Conservation (phyloP, 1,284 basidiomycete genomes). For the Ceraceosorus bombacis region DNA sequence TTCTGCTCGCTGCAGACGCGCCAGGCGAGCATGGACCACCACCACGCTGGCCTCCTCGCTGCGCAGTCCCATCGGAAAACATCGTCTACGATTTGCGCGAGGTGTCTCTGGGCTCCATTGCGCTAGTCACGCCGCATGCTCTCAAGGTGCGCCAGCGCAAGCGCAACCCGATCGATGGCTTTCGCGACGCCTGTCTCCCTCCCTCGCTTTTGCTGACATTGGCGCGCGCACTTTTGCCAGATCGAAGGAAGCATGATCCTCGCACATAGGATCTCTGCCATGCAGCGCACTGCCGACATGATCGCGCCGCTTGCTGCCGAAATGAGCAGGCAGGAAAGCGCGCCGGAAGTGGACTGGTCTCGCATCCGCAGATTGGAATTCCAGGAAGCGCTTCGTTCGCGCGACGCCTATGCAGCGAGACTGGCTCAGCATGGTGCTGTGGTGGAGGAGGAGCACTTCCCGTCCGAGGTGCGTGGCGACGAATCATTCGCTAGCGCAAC, state of each 20-base stretch:
- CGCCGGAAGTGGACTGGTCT: slow-evolving; percentile 61
- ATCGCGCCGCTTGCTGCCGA: slow-evolving; percentile 5
- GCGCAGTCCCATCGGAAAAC: slow-evolving; percentile 51
- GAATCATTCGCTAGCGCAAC: neutral
- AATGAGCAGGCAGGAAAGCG: neutral
- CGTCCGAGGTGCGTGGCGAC: slow-evolving; percentile 4
- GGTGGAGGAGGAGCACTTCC: neutral
- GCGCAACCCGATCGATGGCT: no score
- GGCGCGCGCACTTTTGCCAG: neutral
- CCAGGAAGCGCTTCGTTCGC: slow-evolving; percentile 67
- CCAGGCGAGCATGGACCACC: no score
- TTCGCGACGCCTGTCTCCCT: neutral
- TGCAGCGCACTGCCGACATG: slow-evolving; percentile 49
- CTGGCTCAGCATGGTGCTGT: neutral
- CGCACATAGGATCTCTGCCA: slow-evolving; percentile 58
- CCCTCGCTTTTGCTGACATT: neutral
- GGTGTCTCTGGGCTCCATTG: slow-evolving; percentile 68
- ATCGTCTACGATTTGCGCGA: slow-evolving; percentile 64
- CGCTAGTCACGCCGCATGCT: slow-evolving; percentile 63
- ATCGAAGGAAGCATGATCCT: slow-evolving; percentile 50
- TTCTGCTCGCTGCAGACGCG: no score
- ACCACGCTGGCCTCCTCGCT: slow-evolving; percentile 27
- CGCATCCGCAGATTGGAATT: slow-evolving; percentile 80
- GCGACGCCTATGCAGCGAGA: slow-evolving; percentile 52
- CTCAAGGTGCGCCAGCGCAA: slow-evolving; percentile 55